Evolutionary conservation across 805 yeast species (phyloP).

Genomic region (Metschnikowia continentalis): DNA sequence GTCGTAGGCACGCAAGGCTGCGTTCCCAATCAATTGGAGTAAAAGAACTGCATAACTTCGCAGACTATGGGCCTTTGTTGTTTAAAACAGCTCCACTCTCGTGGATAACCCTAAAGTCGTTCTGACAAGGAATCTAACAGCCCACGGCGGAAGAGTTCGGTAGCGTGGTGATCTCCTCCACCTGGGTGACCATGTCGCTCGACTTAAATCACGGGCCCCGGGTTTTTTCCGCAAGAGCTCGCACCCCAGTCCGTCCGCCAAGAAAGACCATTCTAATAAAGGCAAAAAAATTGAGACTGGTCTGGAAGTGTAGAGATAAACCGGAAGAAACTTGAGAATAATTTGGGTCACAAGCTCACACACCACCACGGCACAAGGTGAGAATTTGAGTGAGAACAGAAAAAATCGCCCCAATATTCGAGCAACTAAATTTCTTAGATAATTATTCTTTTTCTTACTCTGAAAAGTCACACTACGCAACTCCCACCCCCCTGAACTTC

Average conservation of each 20-base stretch:
- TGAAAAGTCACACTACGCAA: neutral
- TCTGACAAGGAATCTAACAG: neutral
- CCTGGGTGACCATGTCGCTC: neutral
- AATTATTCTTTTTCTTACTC: neutral
- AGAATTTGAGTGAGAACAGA: conserved; percentile 5
- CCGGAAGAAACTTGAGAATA: neutral
- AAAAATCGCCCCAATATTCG: conserved; percentile 5
- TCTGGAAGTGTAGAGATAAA: neutral
- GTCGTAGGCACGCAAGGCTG: neutral
- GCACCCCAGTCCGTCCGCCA: neutral
- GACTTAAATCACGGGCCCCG: neutral
- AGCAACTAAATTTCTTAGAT: conserved; percentile 1
- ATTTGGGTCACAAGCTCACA: conserved; percentile 1
- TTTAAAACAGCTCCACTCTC: neutral
- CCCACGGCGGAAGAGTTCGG: neutral
- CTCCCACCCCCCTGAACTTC: neutral
- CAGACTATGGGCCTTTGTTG: neutral
- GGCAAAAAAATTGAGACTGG: neutral
- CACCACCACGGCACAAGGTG: conserved; percentile 5
- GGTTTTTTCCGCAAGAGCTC: neutral
- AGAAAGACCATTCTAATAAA: neutral
- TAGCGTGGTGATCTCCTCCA: neutral
- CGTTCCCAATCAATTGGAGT: neutral
- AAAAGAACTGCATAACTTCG: neutral
- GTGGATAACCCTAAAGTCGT: neutral